These are phyloP conservation scores for Macadamia integrifolia DNA, from an alignment of 164 flowering plant species.

Conservation along the genomic window DNA sequence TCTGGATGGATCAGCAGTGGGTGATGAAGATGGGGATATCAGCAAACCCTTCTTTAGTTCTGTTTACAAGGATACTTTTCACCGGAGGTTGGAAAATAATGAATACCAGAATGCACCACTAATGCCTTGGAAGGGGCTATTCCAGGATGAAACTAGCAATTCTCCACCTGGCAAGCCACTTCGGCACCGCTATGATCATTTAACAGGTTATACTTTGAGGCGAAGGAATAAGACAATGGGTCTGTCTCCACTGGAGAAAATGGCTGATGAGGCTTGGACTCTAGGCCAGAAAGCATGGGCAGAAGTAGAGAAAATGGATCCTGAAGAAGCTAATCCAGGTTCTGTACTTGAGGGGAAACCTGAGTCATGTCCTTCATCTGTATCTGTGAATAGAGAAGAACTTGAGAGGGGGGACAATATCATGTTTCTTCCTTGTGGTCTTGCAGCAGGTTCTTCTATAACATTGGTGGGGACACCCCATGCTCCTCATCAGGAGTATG, in stretches of 20 bases:
- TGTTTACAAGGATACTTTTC: constrained; percentile 45
- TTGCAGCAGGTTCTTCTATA: constrained; percentile 86
- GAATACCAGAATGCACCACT: constrained; percentile 30
- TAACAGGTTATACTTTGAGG: constrained; percentile 55
- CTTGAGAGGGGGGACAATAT: constrained; percentile 35
- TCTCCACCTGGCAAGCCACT: constrained; percentile 31
- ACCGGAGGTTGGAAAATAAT: constrained; percentile 51
- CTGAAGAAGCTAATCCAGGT: constrained; percentile 26
- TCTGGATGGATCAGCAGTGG: constrained; percentile 18
- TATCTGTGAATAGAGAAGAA: constrained; percentile 55
- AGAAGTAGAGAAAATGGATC: constrained; percentile 45
- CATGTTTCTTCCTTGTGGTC: constrained; percentile 93
- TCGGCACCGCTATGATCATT: constrained; percentile 51
- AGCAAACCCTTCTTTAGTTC: constrained; percentile 35
- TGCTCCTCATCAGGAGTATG: constrained; percentile 63
- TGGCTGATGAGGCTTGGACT: constrained; percentile 93
- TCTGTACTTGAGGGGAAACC: constrained; percentile 46
- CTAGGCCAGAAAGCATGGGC: constrained; percentile 83
- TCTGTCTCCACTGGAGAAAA: constrained; percentile 57
- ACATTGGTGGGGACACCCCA: constrained; percentile 83
- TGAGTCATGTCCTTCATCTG: constrained; percentile 74
- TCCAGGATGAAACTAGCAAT: constrained; percentile 23
- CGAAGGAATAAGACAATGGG: constrained; percentile 39
- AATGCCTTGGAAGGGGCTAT: constrained; percentile 30
- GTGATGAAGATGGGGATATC: constrained; percentile 13